These are phyloP conservation scores for Avicennia marina DNA, from an alignment of 257 asterid species.

Conservation along the genomic window DNA sequence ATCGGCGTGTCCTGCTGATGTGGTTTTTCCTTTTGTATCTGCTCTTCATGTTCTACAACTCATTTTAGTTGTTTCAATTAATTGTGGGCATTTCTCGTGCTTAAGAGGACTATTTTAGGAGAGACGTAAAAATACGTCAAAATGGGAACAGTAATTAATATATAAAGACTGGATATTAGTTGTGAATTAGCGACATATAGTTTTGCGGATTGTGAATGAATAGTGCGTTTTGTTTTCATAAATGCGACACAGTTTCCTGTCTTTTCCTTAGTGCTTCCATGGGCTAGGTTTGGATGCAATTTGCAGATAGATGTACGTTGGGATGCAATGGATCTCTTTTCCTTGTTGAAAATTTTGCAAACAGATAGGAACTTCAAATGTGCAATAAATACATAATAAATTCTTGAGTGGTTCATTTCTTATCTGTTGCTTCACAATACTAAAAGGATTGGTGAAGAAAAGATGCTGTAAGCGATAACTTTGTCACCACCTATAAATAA, in stretches of 20 bases:
- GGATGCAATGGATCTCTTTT: background rate
- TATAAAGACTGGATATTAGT: background rate
- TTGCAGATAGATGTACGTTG: background rate
- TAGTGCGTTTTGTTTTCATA: too few relatives aligned
- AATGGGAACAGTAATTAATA: too few relatives aligned
- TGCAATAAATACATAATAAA: background rate
- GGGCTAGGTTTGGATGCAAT: background rate
- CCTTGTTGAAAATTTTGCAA: background rate
- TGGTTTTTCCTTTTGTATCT: too few relatives aligned
- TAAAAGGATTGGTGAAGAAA: background rate
- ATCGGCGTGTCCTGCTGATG: background rate
- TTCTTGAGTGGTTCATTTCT: background rate
- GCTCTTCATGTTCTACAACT: too few relatives aligned
- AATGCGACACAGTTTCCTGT: too few relatives aligned
- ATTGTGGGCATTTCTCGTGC: too few relatives aligned
- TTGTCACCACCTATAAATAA: too few relatives aligned
- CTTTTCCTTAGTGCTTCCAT: background rate
- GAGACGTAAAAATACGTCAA: too few relatives aligned
- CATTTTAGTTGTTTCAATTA: too few relatives aligned
- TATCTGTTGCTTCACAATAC: background rate
- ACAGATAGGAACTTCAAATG: background rate
- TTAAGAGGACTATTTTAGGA: too few relatives aligned
- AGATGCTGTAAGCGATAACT: conserved; percentile 6
- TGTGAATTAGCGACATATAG: background rate
- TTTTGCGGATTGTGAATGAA: background rate